Percentiles rank a stretch among this genome's conserved stretches.
These are phyloP conservation scores for Mikania micrantha DNA, from an alignment of 129 eudicot genomes.

Conservation along the genomic window DNA sequence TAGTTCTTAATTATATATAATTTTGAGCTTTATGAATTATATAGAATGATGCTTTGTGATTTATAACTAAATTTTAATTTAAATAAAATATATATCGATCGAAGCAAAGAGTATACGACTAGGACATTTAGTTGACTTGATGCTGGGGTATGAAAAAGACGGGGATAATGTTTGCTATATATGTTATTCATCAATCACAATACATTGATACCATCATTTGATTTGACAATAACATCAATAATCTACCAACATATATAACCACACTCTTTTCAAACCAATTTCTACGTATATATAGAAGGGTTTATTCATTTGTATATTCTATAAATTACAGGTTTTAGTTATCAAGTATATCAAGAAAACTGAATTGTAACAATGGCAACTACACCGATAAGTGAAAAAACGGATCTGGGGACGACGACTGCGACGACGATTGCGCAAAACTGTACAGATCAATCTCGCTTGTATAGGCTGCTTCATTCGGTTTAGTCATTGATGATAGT, in stretches of 20 bases:
- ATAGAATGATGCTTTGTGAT: neutral
- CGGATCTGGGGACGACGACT: slow-evolving; percentile 43
- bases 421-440: slow-evolving; percentile 44
- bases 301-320: slow-evolving; percentile 8
- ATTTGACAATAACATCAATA: slow-evolving; percentile 12
- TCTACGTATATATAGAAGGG: neutral
- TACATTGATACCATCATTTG: slow-evolving; percentile 7
- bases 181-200: slow-evolving; percentile 26
- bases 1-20: too few relatives aligned
- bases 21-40: too few relatives aligned
- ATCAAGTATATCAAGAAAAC: slow-evolving; percentile 1
- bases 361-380: slow-evolving; percentile 3
- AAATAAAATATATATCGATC: neutral
- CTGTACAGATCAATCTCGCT: slow-evolving; percentile 43
- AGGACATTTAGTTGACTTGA: slow-evolving; percentile 2
- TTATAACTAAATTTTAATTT: neutral
- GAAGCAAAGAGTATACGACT: slow-evolving; percentile 13
- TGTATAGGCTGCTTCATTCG: slow-evolving; percentile 19
- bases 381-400: slow-evolving; percentile 50
- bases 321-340: neutral
- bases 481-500: slow-evolving; percentile 15
- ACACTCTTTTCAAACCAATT: slow-evolving; percentile 13
- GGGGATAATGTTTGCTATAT: slow-evolving; percentile 7
- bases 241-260: slow-evolving; percentile 12
- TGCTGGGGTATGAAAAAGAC: too few relatives aligned